A percentile compares a stretch with the other conserved stretches of the same genome.
Conservation (phyloP, 2,329 filamentous ascomycete species). For the Sporothrix phasma region DNA sequence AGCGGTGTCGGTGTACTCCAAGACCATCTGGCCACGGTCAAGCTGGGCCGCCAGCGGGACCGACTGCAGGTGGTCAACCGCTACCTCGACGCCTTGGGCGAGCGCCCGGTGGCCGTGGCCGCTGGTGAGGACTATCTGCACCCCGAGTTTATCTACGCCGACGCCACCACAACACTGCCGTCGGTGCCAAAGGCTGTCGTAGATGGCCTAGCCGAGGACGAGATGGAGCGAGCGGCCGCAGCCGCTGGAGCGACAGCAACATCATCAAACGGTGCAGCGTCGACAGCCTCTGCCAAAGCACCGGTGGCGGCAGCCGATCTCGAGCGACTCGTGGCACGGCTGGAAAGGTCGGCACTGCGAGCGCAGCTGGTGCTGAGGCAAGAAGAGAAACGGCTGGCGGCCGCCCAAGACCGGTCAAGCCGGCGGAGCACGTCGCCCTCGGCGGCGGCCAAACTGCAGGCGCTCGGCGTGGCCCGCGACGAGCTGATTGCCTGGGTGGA, state of each 20-base stretch:
- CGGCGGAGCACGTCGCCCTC: slow-evolving; percentile 13
- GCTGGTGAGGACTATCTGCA: slow-evolving; percentile 37
- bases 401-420: slow-evolving; percentile 32
- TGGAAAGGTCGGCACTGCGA: slow-evolving; percentile 50
- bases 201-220: slow-evolving; percentile 38
- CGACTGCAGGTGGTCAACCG: slow-evolving; percentile 41
- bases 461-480: slow-evolving; percentile 45
- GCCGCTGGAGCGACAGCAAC: not conserved
- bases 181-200: slow-evolving; percentile 43
- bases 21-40: slow-evolving; percentile 42
- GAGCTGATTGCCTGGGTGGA: slow-evolving; percentile 59
- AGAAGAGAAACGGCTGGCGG: slow-evolving; percentile 46
- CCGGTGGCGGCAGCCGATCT: slow-evolving; percentile 28
- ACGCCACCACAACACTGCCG: slow-evolving; percentile 34
- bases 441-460: slow-evolving; percentile 36
- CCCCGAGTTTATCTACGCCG: slow-evolving; percentile 37
- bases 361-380: slow-evolving; percentile 47
- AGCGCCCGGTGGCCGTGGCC: slow-evolving; percentile 40
- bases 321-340: slow-evolving; percentile 36
- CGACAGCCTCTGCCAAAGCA: not conserved
- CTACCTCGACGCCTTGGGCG: slow-evolving; percentile 40
- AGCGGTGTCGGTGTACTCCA: slow-evolving; percentile 27
- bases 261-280: not conserved
- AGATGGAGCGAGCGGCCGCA: slow-evolving; percentile 12
- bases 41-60: slow-evolving; percentile 42